Percentiles rank a stretch among this genome's conserved stretches.
These are phyloP conservation scores for Phylloporus scabripes DNA, from an alignment of 768 basidiomycete species.

Conservation along the genomic window DNA sequence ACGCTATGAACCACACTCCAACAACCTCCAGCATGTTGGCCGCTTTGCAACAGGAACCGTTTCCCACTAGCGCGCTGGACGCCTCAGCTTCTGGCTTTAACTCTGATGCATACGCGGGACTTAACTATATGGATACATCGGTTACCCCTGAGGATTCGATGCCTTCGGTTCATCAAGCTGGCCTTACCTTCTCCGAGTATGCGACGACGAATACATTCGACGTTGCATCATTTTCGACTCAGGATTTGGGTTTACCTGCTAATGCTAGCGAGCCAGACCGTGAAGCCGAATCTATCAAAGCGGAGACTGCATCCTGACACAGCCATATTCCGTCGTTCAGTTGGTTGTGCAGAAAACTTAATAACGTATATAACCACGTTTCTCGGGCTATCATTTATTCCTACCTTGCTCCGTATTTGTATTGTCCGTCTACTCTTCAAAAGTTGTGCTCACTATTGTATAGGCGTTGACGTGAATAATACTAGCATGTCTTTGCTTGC, in stretches of 20 bases:
- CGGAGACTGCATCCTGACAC: constrained; percentile 45
- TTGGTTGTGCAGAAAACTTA: constrained; percentile 27
- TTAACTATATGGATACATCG: constrained; percentile 74
- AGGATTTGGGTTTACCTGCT: constrained; percentile 58
- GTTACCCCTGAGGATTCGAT: constrained; percentile 60
- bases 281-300: constrained; percentile 61
- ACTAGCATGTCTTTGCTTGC: constrained; percentile 18
- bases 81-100: constrained; percentile 56
- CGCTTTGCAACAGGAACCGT: constrained; percentile 73
- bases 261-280: constrained; percentile 56
- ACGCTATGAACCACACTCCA: constrained; percentile 72
- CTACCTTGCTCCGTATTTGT: constrained; percentile 36
- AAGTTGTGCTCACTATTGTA: constrained; percentile 35
- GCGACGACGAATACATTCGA: constrained; percentile 62
- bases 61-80: constrained; percentile 62
- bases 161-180: constrained; percentile 52
- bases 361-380: constrained; percentile 31
- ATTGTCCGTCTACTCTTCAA: constrained; percentile 31
- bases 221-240: constrained; percentile 59
- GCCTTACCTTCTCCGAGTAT: constrained; percentile 69
- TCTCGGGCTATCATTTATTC: constrained; percentile 32
- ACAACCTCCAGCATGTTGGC: constrained; percentile 91
- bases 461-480: constrained; percentile 28
- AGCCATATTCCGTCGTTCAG: constrained; percentile 21
- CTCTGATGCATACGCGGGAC: constrained; percentile 61